Evolutionary conservation across 139 green algal species (phyloP), one percentile per base, ranked within the genome.

Genomic region (Nannochloris sp.): DNA sequence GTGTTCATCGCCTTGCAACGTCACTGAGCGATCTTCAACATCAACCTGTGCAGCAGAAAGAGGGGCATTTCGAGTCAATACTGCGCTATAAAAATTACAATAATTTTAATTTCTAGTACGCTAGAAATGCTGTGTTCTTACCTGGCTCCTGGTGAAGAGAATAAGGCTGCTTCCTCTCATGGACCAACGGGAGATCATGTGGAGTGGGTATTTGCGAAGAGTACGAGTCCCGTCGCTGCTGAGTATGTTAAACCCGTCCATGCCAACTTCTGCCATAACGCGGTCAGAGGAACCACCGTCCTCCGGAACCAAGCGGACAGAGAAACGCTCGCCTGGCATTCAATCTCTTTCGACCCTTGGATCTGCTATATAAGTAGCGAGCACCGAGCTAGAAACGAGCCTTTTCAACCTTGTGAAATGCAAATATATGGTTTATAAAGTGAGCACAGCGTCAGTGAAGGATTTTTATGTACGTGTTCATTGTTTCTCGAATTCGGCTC

Each of bases 221-320:
- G 71, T 73, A 12, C 83, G 51, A 8, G 55, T 55, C 13, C 74
- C 78, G 53, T 79, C 70, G 5, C 65, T 58, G 37, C 67, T 77
- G 12, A 83, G 53, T 3, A 96, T 54, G 54, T 85, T 81, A 24
- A 96, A 70, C 10, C 89, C 89, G 33, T 96, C 86, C 31, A 96
- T 68, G 0, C 85, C 81, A 7, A 96, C 78, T 54, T 93, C 65
- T 2, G 70, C 65, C 1, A 59, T 14, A 15, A 78, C 71, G 4
- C 30, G 23, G 2, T 70, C 64, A 2, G 47, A 23, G 8, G 38
- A 15, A 15, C 64, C 64, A 24, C 56, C 56, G 2, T 77, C 54
- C 36, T 74, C 71, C 0, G 58, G 23, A 45, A 62, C 56, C 38
- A 78, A 12, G 4, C 58, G 29, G 14, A 78, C 71, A 9, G 23